Percentiles rank a stretch among this genome's conserved stretches.
Conservation (phyloP, 2,329 filamentous ascomycete genomes). For the Aspergillus puulaauensis region DNA sequence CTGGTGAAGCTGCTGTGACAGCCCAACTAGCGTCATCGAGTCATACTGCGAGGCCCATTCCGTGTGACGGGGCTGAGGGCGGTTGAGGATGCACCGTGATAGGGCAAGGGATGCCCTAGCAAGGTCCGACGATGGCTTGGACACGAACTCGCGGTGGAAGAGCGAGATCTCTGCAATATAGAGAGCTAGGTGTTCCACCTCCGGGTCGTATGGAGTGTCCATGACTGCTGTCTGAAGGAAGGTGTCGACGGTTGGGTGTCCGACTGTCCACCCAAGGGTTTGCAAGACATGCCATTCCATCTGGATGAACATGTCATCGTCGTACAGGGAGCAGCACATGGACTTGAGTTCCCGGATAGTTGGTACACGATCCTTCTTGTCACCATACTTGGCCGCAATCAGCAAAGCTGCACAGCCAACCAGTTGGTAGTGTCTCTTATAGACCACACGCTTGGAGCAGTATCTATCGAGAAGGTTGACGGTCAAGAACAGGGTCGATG, state of each 20-base stretch:
- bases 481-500: conserved; percentile 92
- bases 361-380: conserved; percentile 98
- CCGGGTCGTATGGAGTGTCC: conserved; percentile 71
- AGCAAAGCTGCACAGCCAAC: conserved; percentile 94
- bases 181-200: conserved; percentile 90
- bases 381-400: conserved; percentile 97
- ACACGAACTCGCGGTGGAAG: conserved; percentile 96
- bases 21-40: conserved; percentile 54
- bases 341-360: conserved; percentile 96
- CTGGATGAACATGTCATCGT: conserved; percentile 99
- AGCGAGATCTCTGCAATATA: conserved; percentile 95
- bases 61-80: conserved; percentile 70
- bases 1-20: conserved; percentile 65
- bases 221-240: conserved; percentile 86
- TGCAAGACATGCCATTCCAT: conserved; percentile 99
- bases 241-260: conserved; percentile 92
- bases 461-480: conserved; percentile 97
- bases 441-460: conserved; percentile 95
- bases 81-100: conserved; percentile 79
- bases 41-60: conserved; percentile 67
- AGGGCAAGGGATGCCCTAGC: conserved; percentile 83
- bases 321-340: conserved; percentile 98
- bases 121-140: conserved; percentile 85
- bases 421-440: conserved; percentile 98
- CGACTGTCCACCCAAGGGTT: conserved; percentile 93